Percentiles rank a stretch among this genome's conserved stretches.
Evolutionary conservation across 2,329 filamentous ascomycete genomes (phyloP).

Genomic region (Ceratocystis colombiana): DNA sequence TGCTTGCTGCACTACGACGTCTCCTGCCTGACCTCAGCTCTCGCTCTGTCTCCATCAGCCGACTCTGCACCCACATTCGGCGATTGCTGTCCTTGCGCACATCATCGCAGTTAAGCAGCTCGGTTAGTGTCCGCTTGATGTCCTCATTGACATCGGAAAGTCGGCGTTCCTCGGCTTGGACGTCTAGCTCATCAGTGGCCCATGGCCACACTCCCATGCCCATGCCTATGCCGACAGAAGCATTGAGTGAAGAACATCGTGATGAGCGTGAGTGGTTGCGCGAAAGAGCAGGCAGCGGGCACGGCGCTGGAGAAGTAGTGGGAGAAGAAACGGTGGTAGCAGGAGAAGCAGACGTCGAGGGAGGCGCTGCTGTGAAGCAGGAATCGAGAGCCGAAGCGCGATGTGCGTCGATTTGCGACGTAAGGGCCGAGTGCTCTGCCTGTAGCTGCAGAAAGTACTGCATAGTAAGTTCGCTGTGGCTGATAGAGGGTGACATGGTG

Average conservation of each 20-base stretch:
- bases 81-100: conserved; percentile 43
- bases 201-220: conserved; percentile 11
- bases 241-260: conserved; percentile 10
- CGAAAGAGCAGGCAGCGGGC: conserved; percentile 34
- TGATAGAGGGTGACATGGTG: conserved; percentile 17
- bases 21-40: conserved; percentile 46
- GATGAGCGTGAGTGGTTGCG: neutral
- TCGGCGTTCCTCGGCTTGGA: conserved; percentile 39
- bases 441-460: conserved; percentile 47
- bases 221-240: conserved; percentile 12
- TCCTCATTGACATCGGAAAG: conserved; percentile 49
- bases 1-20: conserved; percentile 35
- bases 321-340: conserved; percentile 29
- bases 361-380: neutral
- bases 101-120: conserved; percentile 50
- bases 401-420: conserved; percentile 40
- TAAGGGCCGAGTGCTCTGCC: conserved; percentile 45
- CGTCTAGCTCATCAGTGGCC: conserved; percentile 35
- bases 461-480: conserved; percentile 39
- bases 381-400: conserved; percentile 7
- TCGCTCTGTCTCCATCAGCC: conserved; percentile 51
- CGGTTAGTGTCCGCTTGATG: conserved; percentile 52
- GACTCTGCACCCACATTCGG: conserved; percentile 49
- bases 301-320: conserved; percentile 49
- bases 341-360: neutral